These are phyloP conservation scores for Podila horticola DNA, from an alignment of 192 early-diverging fungal genomes.

Conservation along the genomic window DNA sequence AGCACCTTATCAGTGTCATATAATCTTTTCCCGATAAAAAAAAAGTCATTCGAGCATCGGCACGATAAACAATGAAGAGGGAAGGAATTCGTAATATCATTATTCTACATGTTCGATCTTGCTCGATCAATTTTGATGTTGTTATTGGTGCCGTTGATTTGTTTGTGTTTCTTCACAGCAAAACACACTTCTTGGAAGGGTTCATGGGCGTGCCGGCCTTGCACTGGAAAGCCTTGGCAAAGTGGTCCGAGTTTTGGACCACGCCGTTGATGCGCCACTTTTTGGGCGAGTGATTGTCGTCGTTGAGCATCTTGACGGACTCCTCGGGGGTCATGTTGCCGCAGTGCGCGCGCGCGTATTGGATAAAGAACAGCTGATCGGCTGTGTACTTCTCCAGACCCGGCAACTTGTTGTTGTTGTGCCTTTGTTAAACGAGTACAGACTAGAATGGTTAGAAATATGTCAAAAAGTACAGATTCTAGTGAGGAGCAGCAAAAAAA, in stretches of 20 bases:
- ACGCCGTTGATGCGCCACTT: slow-evolving; percentile 75
- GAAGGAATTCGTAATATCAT: too few species aligned
- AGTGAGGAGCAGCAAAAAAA: too few species aligned
- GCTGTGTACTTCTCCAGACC: slow-evolving; percentile 61
- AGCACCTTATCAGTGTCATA: too few species aligned
- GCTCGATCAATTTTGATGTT: too few species aligned
- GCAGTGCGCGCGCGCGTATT: slow-evolving; percentile 75
- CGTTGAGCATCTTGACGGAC: slow-evolving; percentile 38
- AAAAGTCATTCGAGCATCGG: too few species aligned
- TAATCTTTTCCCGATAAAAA: too few species aligned
- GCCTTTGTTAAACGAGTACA: background rate
- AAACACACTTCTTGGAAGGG: slow-evolving; percentile 65
- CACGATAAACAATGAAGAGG: too few species aligned
- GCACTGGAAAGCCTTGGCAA: slow-evolving; percentile 77
- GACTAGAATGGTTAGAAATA: background rate
- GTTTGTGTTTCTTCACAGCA: background rate
- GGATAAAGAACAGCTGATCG: slow-evolving; percentile 75
- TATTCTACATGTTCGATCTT: too few species aligned
- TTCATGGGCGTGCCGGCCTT: slow-evolving; percentile 71
- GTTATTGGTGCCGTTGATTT: too few species aligned
- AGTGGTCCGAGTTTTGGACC: slow-evolving; percentile 70
- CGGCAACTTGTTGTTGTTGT: slow-evolving; percentile 47
- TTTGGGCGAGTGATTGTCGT: slow-evolving; percentile 70
- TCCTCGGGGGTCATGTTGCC: slow-evolving; percentile 40
- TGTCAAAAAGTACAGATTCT: background rate